A percentile compares a stretch with the other conserved stretches of the same genome.
Conservation (phyloP, 1,284 basidiomycete species). For the Naganishia liquefaciens region DNA sequence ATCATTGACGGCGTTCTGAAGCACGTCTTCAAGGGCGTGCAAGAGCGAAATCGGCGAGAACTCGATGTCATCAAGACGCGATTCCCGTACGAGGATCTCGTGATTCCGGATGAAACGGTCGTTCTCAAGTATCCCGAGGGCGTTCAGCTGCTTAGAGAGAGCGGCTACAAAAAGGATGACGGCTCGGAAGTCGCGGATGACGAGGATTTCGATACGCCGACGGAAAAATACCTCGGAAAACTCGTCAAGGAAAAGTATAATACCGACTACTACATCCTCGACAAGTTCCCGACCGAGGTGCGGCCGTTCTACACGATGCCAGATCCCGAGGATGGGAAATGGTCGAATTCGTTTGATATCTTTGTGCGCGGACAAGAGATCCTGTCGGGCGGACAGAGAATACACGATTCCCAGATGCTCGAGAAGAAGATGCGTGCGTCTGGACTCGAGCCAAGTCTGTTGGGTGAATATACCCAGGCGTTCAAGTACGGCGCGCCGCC, state of each 20-base stretch:
- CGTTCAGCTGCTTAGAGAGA: conserved; percentile 77
- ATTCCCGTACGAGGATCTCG: conserved; percentile 88
- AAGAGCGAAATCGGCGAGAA: conserved; percentile 72
- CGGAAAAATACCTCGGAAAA: conserved; percentile 87
- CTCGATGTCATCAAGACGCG: conserved; percentile 80
- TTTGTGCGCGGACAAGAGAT: conserved; percentile 61
- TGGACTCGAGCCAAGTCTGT: conserved; percentile 37
- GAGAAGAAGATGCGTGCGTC: conserved; percentile 50
- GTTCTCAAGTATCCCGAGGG: conserved; percentile 84
- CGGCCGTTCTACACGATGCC: conserved; percentile 99
- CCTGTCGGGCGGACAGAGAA: conserved; percentile 58
- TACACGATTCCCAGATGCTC: conserved; percentile 54
- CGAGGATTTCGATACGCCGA: conserved; percentile 67
- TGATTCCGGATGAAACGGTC: conserved; percentile 77
- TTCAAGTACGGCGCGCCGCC: conserved; percentile 58
- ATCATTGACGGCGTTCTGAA: conserved; percentile 80
- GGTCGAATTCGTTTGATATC: conserved; percentile 60
- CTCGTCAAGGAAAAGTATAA: conserved; percentile 89
- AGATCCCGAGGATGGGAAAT: conserved; percentile 58
- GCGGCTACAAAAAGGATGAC: conserved; percentile 63
- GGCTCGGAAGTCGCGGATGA: conserved; percentile 60
- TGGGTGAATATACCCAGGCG: conserved; percentile 55
- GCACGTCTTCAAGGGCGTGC: conserved; percentile 78
- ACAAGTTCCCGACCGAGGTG: conserved; percentile 90
- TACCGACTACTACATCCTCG: conserved; percentile 96